Evolutionary conservation across 805 yeast species (phyloP).

Genomic region (Sugiyamaella boreocaroliniensis): DNA sequence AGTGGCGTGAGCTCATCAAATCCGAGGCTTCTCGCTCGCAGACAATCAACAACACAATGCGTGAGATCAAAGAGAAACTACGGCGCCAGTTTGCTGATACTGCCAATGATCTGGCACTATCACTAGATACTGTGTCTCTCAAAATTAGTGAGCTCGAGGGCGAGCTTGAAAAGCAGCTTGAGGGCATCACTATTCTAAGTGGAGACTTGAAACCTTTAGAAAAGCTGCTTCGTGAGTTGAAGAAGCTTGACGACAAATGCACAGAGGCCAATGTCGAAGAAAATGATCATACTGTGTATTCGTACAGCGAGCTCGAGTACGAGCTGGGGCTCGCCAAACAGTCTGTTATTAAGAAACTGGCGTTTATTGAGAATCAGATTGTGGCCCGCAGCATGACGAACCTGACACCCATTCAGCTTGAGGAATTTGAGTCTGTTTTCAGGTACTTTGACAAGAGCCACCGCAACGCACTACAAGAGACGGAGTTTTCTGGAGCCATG

Average conservation of each 20-base stretch:
- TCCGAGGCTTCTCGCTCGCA: constrained; percentile 32
- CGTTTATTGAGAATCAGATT: constrained; percentile 39
- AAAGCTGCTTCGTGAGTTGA: constrained; percentile 25
- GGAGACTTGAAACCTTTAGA: constrained; percentile 35
- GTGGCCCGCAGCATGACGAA: constrained; percentile 32
- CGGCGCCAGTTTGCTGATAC: constrained; percentile 29
- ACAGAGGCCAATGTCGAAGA: constrained; percentile 34
- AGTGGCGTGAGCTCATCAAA: constrained; percentile 29
- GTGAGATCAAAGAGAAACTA: constrained; percentile 30
- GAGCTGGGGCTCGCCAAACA: constrained; percentile 35
- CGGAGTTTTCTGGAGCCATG: constrained; percentile 40
- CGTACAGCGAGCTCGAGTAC: constrained; percentile 35
- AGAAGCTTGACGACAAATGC: constrained; percentile 24
- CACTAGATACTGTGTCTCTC: constrained; percentile 25
- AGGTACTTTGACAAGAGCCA: constrained; percentile 35
- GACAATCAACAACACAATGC: constrained; percentile 28
- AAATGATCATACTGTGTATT: constrained; percentile 32
- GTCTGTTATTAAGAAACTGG: constrained; percentile 35
- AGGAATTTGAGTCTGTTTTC: constrained; percentile 41
- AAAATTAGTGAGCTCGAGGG: constrained; percentile 29
- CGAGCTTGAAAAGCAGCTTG: constrained; percentile 35
- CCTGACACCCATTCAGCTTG: constrained; percentile 34
- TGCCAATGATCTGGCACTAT: constrained; percentile 29
- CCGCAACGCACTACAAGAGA: constrained; percentile 34
- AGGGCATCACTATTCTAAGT: constrained; percentile 30